Percentiles rank a stretch among this genome's conserved stretches.
Evolutionary conservation across 768 basidiomycete species (phyloP).

Genomic region (Suillus clintonianus): DNA sequence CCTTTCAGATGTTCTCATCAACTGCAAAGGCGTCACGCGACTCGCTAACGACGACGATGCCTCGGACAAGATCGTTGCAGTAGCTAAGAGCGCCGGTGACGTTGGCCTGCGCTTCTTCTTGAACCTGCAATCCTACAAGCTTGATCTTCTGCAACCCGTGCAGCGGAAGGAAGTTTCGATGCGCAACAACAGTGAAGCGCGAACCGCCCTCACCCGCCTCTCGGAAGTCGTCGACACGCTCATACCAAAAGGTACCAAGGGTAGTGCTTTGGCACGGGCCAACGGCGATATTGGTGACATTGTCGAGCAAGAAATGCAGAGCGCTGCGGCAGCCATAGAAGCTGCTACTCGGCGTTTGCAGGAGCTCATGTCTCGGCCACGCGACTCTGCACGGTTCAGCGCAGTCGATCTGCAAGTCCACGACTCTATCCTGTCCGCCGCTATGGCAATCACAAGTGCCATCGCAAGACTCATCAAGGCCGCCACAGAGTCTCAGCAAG

Average conservation of each 20-base stretch:
- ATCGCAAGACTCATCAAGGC: constrained; percentile 94
- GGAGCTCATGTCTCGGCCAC: constrained; percentile 88
- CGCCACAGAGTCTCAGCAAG: constrained; percentile 96
- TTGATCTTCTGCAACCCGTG: constrained; percentile 72
- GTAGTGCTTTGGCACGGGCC: constrained; percentile 66
- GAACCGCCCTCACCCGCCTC: constrained; percentile 78
- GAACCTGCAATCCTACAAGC: constrained; percentile 93
- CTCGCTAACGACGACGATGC: constrained; percentile 90
- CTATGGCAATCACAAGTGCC: constrained; percentile 93
- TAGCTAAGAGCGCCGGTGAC: constrained; percentile 87
- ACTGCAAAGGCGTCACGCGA: constrained; percentile 94
- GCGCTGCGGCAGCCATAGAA: constrained; percentile 92
- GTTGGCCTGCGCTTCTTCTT: constrained; percentile 90
- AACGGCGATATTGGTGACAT: constrained; percentile 95
- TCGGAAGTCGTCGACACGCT: constrained; percentile 86
- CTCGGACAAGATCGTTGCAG: constrained; percentile 82
- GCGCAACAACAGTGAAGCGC: constrained; percentile 86
- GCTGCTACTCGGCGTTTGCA: constrained; percentile 88
- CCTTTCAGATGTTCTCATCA: constrained; percentile 87
- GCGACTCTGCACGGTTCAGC: constrained; percentile 83
- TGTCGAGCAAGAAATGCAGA: constrained; percentile 95
- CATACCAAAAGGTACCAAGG: constrained; percentile 80
- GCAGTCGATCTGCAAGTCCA: constrained; percentile 95
- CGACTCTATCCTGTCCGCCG: constrained; percentile 92
- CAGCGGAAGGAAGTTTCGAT: constrained; percentile 86